phyloP scores from a whole-genome alignment of 106 monocot genomes.

The Alisma plantagoaquatica region DNA sequence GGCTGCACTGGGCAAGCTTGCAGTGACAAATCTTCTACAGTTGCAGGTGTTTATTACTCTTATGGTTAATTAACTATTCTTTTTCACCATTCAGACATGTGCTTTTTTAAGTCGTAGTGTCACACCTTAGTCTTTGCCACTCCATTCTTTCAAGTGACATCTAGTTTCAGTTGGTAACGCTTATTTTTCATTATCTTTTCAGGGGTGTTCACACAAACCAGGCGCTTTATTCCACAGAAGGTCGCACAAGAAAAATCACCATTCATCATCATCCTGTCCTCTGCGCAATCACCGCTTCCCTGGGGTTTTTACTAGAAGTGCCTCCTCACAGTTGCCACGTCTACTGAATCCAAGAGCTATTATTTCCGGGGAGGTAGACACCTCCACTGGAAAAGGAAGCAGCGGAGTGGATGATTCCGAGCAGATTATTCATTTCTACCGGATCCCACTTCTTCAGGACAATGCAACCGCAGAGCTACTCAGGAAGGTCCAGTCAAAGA shows the following conservation, averaged over 20 bases:
- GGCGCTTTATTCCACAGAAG: neutral
- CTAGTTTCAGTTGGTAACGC: no score
- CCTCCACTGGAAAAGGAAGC: constrained; percentile 13
- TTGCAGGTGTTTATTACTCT: constrained; percentile 2
- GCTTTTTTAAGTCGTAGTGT: no score
- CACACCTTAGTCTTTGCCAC: no score
- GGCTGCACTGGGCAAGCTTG: neutral
- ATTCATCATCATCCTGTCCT: neutral
- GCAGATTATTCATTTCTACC: constrained; percentile 69
- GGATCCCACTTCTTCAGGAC: constrained; percentile 56
- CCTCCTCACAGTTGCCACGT: constrained; percentile 1
- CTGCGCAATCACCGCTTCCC: neutral
- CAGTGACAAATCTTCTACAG: neutral
- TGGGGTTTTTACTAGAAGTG: neutral
- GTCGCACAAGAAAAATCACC: neutral
- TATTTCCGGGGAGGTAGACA: constrained; percentile 27
- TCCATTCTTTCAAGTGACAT: no score
- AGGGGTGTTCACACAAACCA: constrained; percentile 1
- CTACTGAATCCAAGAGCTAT: constrained; percentile 27
- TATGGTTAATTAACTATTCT: neutral
- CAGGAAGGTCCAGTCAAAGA: constrained; percentile 44
- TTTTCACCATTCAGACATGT: neutral
- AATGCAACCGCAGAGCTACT: constrained; percentile 61
- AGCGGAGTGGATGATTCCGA: neutral
- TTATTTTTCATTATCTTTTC: no score